Evolutionary conservation across 1,284 basidiomycete genomes (phyloP).

Genomic region (Malassezia brasiliensis): DNA sequence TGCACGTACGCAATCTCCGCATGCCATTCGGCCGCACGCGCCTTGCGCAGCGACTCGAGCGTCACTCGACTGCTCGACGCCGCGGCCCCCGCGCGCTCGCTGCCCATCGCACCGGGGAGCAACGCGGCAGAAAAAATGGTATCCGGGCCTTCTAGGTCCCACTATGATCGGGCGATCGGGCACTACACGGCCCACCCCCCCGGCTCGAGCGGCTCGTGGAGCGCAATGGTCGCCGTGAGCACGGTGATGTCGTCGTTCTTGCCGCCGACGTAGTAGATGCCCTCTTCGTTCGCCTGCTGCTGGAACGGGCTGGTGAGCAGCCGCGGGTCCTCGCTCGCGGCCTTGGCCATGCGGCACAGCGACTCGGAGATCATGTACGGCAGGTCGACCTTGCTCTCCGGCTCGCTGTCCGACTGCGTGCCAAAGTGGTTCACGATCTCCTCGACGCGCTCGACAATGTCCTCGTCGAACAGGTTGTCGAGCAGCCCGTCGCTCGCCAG

Average conservation of each 20-base stretch:
- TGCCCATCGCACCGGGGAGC: background rate
- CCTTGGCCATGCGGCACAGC: conserved; percentile 52
- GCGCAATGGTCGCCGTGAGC: conserved; percentile 48
- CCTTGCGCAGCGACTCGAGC: conserved; percentile 9
- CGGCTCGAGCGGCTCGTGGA: background rate
- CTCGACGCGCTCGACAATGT: conserved; percentile 74
- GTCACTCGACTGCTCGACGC: conserved; percentile 9
- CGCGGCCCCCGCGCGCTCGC: background rate
- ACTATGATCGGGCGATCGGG: background rate
- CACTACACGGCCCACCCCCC: background rate
- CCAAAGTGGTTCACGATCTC: background rate
- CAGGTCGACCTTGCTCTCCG: conserved; percentile 15
- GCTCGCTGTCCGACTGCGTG: background rate
- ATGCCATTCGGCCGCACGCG: background rate
- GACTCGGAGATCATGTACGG: conserved; percentile 7
- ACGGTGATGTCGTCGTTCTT: conserved; percentile 51
- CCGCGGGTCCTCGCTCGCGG: conserved; percentile 52
- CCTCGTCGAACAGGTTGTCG: conserved; percentile 91
- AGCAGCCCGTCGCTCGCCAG: conserved; percentile 79
- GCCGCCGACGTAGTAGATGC: conserved; percentile 49
- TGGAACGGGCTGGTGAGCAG: conserved; percentile 54
- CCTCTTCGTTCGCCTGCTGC: conserved; percentile 54
- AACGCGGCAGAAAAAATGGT: conserved; percentile 4
- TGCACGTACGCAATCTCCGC: conserved; percentile 2
- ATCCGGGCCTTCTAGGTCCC: conserved; percentile 2